Percentiles rank a stretch among this genome's conserved stretches.
These are phyloP conservation scores for Adansonia rubrostipa DNA, from an alignment of 441 rosid genomes.

Conservation along the genomic window DNA sequence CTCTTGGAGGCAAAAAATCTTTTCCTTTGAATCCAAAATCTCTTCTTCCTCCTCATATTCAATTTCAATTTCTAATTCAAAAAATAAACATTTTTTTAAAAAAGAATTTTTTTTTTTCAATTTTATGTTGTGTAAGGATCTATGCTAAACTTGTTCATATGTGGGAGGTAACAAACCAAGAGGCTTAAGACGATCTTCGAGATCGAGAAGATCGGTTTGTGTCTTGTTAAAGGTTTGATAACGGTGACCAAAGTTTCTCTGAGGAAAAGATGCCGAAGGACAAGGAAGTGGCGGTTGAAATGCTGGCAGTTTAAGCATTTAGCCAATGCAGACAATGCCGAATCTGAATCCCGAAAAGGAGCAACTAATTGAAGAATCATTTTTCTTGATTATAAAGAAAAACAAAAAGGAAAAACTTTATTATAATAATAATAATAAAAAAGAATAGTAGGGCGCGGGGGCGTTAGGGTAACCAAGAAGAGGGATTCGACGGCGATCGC, in stretches of 20 bases:
- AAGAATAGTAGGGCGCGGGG: too few species aligned
- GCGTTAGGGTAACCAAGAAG: too few species aligned
- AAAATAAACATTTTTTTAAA: too few species aligned
- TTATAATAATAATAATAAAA: too few species aligned
- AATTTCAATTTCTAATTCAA: slow-evolving; percentile 39
- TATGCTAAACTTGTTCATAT: slow-evolving; percentile 25
- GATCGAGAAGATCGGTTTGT: slow-evolving; percentile 34
- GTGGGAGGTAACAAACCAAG: slow-evolving; percentile 43
- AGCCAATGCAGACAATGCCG: too few species aligned
- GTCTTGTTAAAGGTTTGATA: slow-evolving; percentile 50
- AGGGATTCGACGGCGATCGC: too few species aligned
- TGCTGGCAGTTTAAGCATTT: slow-evolving; percentile 35
- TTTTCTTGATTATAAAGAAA: too few species aligned
- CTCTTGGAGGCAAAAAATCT: slow-evolving; percentile 21
- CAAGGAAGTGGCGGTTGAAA: slow-evolving; percentile 52
- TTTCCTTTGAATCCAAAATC: slow-evolving; percentile 27
- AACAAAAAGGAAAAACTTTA: too few species aligned
- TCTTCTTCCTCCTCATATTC: slow-evolving; percentile 40
- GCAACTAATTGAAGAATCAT: too few species aligned
- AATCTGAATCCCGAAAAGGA: too few species aligned
- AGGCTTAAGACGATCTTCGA: slow-evolving; percentile 40
- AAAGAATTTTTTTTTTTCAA: not conserved
- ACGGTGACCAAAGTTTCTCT: slow-evolving; percentile 81
- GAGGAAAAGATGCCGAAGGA: slow-evolving; percentile 59
- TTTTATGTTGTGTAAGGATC: not conserved